Evolutionary conservation across 1,284 basidiomycete genomes (phyloP), one percentile per base, ranked within the genome.

Genomic region (Fistulina hepatica): DNA sequence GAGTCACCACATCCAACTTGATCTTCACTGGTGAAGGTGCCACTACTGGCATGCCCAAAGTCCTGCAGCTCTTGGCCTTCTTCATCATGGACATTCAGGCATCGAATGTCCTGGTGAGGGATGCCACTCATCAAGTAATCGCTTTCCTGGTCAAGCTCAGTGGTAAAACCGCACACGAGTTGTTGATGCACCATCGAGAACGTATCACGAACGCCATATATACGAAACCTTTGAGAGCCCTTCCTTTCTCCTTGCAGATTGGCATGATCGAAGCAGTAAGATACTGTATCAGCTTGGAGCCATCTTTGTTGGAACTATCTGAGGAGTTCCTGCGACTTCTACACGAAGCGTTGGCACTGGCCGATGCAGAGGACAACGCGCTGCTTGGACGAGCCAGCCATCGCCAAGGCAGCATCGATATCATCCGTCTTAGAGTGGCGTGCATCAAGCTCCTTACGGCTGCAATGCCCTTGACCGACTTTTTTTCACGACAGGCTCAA

Each of bases 231-330:
- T 70, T 99, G n/a, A 74, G 95, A 39, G 95, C 95, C 0, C 71
- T 99, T 13, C 92, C 93, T 2, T 94, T 97, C 55, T 74, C 85
- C 11, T 90, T 94, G 57, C 95, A 99, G 58, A 97, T 98, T 41
- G 95, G 93, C 21, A 92, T 97, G 72, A 93, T 99, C 41, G 95
- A 98, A 54, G 92, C 92, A 9, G 80, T 99, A 44, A 86, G 93
- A 13, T 99, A 93, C 57, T 88, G 89, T 54, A 72, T 94, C 43
- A 81, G 76, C 48, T 66, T 86, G 23, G 75, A 82, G 27, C 90
- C 92, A 9, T 84, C 88, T 1, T 70, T 97, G 23, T 80, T 91
- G 2, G 90, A 93, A 50, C 69, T 91, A 37, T 91, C 88, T 48
- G 92, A 97, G 41, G 91, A 97, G 59, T 76, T 98, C 33, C 71